Base-by-base conservation (phyloP, 768 basidiomycete species). In the Favolaschia claudopus region DNA sequence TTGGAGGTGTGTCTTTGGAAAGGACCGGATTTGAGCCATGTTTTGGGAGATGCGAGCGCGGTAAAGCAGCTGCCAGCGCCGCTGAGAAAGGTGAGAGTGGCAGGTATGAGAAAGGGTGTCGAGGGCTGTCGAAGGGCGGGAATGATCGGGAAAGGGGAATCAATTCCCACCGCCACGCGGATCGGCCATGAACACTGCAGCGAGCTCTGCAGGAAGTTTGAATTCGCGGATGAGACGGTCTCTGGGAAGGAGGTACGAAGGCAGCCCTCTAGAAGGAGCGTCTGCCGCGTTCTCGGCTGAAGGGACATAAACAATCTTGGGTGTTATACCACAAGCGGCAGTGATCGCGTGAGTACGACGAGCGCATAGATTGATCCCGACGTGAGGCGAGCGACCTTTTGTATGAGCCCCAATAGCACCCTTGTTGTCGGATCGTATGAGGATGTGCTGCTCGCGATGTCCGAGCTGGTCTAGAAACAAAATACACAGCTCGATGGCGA, bases 361-460 rank as follows among this genome's bases (percentile, higher is more conserved):
- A 1, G 45, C 44, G 27, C 53, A 55, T 3, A 55, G 19, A n/a
- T 55, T 55, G 44, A 55, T 44, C n/a, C 34, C 43, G 12, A 34
- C 24, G 15, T 55, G 44, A 2, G 53, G 53, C 4, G 33, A 36
- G 0, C 43, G 53, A 5, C 53, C 53, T 19, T 55, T 55, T 4
- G 3, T 20, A n/a, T 36, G 53, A 2, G 43, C 45, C 7, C 55
- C 46, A n/a, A 56, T 56, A 13, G 46, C 55, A 13, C 45, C 46
- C 32, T 57, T 38, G 17, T 57, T 57, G 17, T 57, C 55, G 0
- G 55, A 57, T 1, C 20, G 45, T 8, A 57, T 28, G 1, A 40
- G 29, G 10, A 57, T 2, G 10, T 42, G 46, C 3, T 32, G 6
- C 17, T 57, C 46, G 28, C 4, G 28, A n/a, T 15, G n/a, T 4